Percentiles rank a stretch among this genome's conserved stretches.
Conservation (phyloP, 75 land plant genomes). For the Picea glauca region DNA sequence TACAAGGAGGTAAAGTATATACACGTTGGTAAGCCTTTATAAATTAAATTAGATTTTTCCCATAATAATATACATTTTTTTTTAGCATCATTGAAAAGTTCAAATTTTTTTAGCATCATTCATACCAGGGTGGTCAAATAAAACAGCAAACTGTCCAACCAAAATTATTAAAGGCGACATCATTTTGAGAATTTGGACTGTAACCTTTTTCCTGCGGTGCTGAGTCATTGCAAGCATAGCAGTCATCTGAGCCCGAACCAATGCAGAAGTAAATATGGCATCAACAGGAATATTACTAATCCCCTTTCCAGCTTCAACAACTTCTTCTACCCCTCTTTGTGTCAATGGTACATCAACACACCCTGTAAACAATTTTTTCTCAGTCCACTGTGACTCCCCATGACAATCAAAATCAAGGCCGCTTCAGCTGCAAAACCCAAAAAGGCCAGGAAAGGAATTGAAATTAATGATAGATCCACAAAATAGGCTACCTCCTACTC, state of each 20-base stretch:
- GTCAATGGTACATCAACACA: conserved; percentile 90
- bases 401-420: conserved; percentile 83
- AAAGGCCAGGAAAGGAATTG: not conserved
- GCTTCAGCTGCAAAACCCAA: conserved; percentile 55
- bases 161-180: not conserved
- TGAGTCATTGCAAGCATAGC: conserved; percentile 99
- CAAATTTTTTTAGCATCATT: not conserved
- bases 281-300: conserved; percentile 91
- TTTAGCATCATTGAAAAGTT: not conserved
- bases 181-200: not conserved
- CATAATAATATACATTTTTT: not conserved
- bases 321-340: conserved; percentile 86
- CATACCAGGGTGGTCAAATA: not conserved
- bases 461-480: not conserved
- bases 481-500: not conserved
- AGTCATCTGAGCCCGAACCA: conserved; percentile 96
- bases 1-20: too few species aligned
- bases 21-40: too few species aligned
- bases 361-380: conserved; percentile 93
- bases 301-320: conserved; percentile 92
- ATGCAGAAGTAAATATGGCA: conserved; percentile 77
- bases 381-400: conserved; percentile 93
- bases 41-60: not conserved
- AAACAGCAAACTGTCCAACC: not conserved
- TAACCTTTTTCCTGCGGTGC: conserved; percentile 84